These are phyloP conservation scores for Aspergillaceae sp. DNA, from an alignment of 2,329 filamentous ascomycete species.

Conservation along the genomic window DNA sequence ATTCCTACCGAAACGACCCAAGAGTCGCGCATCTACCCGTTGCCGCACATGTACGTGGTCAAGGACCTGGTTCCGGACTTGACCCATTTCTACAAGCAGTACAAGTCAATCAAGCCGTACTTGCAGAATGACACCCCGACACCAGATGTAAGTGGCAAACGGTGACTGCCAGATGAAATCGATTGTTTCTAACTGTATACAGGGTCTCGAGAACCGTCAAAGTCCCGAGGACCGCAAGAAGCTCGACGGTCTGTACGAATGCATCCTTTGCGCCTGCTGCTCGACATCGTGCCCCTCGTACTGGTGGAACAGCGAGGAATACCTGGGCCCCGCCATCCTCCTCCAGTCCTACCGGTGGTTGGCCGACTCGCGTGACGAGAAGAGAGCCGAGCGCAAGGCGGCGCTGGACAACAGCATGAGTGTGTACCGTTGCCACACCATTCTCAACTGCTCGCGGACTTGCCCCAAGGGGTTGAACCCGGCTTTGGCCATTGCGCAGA, in stretches of 20 bases:
- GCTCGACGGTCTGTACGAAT: constrained; percentile 97
- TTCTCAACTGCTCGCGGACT: constrained; percentile 94
- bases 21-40: constrained; percentile 90
- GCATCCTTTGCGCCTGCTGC: constrained; percentile 98
- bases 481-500: constrained; percentile 88
- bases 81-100: constrained; percentile 99
- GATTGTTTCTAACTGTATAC: background rate
- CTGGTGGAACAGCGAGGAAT: constrained; percentile 99
- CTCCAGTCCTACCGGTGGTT: constrained; percentile 98
- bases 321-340: constrained; percentile 91
- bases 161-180: background rate
- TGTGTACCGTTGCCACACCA: constrained; percentile 97
- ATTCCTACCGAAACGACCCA: constrained; percentile 75
- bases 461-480: constrained; percentile 99
- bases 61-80: constrained; percentile 97
- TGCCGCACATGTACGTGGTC: constrained; percentile 97
- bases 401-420: constrained; percentile 98
- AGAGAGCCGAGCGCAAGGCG: constrained; percentile 75
- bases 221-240: constrained; percentile 87
- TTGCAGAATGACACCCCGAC: constrained; percentile 81
- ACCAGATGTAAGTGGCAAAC: constrained; percentile 60
- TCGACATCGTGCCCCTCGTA: constrained; percentile 98
- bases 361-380: constrained; percentile 87
- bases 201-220: constrained; percentile 91
- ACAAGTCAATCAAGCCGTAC: constrained; percentile 99